phyloP scores from a whole-genome alignment of 1,284 basidiomycete genomes.

The Tranzscheliella williamsii region DNA sequence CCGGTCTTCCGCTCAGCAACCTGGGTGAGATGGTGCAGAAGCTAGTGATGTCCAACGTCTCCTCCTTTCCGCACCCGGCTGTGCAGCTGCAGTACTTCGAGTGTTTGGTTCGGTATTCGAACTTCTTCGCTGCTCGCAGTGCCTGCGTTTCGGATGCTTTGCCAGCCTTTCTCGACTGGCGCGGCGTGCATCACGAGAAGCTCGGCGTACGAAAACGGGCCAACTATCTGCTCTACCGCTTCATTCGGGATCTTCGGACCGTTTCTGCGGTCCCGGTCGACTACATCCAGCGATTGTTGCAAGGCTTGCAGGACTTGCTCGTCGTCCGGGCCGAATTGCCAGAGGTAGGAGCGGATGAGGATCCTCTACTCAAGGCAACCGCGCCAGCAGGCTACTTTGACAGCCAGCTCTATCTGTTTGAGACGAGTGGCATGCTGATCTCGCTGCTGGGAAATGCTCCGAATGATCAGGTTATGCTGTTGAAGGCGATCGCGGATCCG shows the following conservation, averaged over 20 bases:
- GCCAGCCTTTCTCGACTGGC: conserved; percentile 84
- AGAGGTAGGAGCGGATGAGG: conserved; percentile 67
- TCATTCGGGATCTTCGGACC: conserved; percentile 75
- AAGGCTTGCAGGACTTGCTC: conserved; percentile 64
- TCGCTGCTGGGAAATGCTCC: conserved; percentile 72
- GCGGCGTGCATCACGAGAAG: conserved; percentile 83
- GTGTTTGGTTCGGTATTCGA: conserved; percentile 84
- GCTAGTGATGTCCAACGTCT: conserved; percentile 80
- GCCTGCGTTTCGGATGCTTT: conserved; percentile 72
- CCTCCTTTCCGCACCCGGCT: conserved; percentile 79
- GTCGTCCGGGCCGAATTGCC: conserved; percentile 64
- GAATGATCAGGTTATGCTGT: conserved; percentile 72
- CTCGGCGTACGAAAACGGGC: conserved; percentile 75
- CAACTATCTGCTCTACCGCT: conserved; percentile 91
- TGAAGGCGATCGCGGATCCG: conserved; percentile 74
- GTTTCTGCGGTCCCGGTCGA: conserved; percentile 77
- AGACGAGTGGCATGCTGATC: conserved; percentile 83
- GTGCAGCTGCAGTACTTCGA: conserved; percentile 96
- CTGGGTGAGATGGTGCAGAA: conserved; percentile 88
- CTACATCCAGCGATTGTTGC: conserved; percentile 66
- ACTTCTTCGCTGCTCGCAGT: conserved; percentile 88
- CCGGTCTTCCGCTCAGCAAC: conserved; percentile 73
- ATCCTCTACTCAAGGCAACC: conserved; percentile 75
- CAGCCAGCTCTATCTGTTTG: conserved; percentile 92
- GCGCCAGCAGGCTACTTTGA: conserved; percentile 77